Percentiles rank a stretch among this genome's conserved stretches.
phyloP scores from a whole-genome alignment of 2,329 filamentous ascomycete genomes.

The Rhinocladiella similis region DNA sequence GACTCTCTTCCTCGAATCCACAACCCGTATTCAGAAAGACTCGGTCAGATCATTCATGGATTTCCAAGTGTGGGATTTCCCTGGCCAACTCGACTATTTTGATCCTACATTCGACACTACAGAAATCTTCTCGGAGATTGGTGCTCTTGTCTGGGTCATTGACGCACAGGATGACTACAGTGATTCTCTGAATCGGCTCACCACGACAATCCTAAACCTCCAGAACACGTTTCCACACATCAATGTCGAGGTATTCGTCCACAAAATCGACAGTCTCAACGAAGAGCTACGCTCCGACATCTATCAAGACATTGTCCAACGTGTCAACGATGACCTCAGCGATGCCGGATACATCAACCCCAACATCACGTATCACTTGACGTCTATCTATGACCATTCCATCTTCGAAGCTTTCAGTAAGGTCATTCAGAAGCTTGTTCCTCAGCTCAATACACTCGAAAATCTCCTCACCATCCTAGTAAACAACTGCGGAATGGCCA shows the following conservation, averaged over 20 bases:
- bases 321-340: slow-evolving; percentile 92
- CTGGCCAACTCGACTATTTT: slow-evolving; percentile 90
- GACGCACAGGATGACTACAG: slow-evolving; percentile 98
- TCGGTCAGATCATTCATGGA: slow-evolving; percentile 98
- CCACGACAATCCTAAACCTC: slow-evolving; percentile 83
- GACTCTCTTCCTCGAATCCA: slow-evolving; percentile 93
- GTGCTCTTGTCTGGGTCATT: slow-evolving; percentile 96
- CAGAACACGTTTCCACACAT: slow-evolving; percentile 88
- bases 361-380: slow-evolving; percentile 91
- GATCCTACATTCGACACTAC: slow-evolving; percentile 80
- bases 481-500: slow-evolving; percentile 92
- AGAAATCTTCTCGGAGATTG: slow-evolving; percentile 89
- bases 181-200: slow-evolving; percentile 82
- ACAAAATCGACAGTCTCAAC: slow-evolving; percentile 96
- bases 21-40: slow-evolving; percentile 89
- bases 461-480: slow-evolving; percentile 91
- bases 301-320: slow-evolving; percentile 92
- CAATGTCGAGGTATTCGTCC: slow-evolving; percentile 97
- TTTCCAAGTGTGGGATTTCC: slow-evolving; percentile 97
- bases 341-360: slow-evolving; percentile 93
- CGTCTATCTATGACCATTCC: slow-evolving; percentile 96
- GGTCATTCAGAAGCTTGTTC: slow-evolving; percentile 96
- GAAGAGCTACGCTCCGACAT: slow-evolving; percentile 97
- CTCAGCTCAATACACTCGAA: slow-evolving; percentile 88
- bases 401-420: slow-evolving; percentile 99